These are phyloP conservation scores for Poa annua DNA, from an alignment of 176 grass and related monocot genomes.

Conservation along the genomic window DNA sequence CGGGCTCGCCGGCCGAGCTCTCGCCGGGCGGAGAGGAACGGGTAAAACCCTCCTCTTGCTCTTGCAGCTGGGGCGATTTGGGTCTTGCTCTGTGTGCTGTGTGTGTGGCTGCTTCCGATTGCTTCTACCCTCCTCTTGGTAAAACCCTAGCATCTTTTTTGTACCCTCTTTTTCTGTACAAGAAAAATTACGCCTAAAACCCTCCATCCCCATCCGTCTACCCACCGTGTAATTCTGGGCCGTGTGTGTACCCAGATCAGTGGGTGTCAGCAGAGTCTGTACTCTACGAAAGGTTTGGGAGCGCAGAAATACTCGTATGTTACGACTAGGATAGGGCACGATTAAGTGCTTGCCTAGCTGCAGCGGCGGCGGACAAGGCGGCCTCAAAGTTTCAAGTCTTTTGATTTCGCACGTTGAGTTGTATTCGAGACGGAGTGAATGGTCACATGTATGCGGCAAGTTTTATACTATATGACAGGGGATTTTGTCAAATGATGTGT, in stretches of 20 bases:
- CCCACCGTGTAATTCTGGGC: background rate
- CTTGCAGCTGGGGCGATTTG: background rate
- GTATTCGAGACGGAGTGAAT: no score
- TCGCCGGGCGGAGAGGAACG: constrained; percentile 29
- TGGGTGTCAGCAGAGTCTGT: no score
- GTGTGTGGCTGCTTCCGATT: constrained; percentile 26
- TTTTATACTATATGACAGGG: no score
- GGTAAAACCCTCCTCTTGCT: constrained; percentile 9
- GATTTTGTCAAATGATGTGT: no score
- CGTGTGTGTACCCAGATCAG: background rate
- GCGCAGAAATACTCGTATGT: no score
- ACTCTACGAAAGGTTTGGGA: no score
- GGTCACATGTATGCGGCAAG: no score
- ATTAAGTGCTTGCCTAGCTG: no score
- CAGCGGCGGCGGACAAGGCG: no score
- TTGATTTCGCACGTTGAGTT: no score
- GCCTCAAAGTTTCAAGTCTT: no score
- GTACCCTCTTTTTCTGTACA: background rate
- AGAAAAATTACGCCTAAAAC: background rate
- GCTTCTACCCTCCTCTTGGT: constrained; percentile 16
- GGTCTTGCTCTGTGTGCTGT: background rate
- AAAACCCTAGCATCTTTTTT: constrained; percentile 25
- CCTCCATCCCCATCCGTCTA: background rate
- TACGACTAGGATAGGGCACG: no score
- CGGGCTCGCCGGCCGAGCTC: background rate